These are phyloP conservation scores for Blastomyces emzantsi DNA, from an alignment of 2,329 filamentous ascomycete genomes.

Conservation along the genomic window DNA sequence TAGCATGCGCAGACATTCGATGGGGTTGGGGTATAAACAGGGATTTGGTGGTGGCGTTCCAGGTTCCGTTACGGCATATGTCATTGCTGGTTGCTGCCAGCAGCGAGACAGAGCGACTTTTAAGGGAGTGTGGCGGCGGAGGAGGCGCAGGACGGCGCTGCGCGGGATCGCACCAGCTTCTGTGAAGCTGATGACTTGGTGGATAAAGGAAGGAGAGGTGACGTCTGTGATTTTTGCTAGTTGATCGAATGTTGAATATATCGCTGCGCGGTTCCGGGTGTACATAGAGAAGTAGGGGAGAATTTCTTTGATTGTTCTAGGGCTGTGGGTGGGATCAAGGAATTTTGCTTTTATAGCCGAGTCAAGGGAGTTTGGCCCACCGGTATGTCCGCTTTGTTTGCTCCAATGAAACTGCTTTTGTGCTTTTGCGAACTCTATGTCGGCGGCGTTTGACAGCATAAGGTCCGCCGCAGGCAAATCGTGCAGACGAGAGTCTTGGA, in stretches of 20 bases:
- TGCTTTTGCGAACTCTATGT: slow-evolving; percentile 1
- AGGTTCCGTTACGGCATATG: slow-evolving; percentile 12
- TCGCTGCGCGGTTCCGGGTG: background rate
- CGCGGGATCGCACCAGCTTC: slow-evolving; percentile 19
- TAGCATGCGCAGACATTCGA: slow-evolving; percentile 35
- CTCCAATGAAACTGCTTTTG: background rate
- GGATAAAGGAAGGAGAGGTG: slow-evolving; percentile 26
- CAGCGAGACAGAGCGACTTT: slow-evolving; percentile 28
- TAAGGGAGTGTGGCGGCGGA: slow-evolving; percentile 30
- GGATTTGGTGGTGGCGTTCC: slow-evolving; percentile 15
- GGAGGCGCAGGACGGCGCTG: slow-evolving; percentile 26
- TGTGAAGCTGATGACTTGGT: slow-evolving; percentile 25
- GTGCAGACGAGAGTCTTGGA: background rate
- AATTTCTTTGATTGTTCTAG: slow-evolving; percentile 2
- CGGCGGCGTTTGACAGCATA: slow-evolving; percentile 1
- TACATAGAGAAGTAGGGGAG: slow-evolving; percentile 3
- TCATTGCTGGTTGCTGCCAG: background rate
- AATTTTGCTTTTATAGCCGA: background rate
- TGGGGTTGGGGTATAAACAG: slow-evolving; percentile 23
- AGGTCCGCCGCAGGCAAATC: background rate
- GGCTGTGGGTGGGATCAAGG: background rate
- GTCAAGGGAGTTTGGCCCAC: slow-evolving; percentile 1
- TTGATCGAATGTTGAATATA: slow-evolving; percentile 23
- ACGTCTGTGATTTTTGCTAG: slow-evolving; percentile 28
- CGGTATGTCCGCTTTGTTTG: background rate